phyloP scores from a whole-genome alignment of 148 eudicot species.

The Heliamphora exappendiculata region DNA sequence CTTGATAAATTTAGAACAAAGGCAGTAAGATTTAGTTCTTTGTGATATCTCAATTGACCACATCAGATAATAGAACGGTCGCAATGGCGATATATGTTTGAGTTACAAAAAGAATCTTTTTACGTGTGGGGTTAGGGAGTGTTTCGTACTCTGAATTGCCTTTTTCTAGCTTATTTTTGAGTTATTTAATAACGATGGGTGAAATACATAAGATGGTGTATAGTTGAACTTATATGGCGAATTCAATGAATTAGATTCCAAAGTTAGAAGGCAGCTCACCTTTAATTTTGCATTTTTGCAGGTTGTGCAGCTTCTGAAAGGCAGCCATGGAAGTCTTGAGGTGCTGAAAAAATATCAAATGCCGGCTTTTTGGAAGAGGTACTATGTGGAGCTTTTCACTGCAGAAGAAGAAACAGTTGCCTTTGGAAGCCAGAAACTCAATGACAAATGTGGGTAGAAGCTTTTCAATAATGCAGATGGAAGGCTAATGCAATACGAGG shows the following conservation, averaged over 20 bases:
- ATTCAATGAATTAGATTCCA: too few relatives aligned
- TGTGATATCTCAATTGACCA: not conserved
- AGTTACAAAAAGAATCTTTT: too few relatives aligned
- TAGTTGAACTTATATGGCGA: too few relatives aligned
- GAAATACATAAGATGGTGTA: too few relatives aligned
- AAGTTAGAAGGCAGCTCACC: too few relatives aligned
- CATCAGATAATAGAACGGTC: too few relatives aligned
- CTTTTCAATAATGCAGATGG: not conserved
- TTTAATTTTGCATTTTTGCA: too few relatives aligned
- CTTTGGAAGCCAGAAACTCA: constrained; percentile 13
- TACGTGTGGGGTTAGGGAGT: too few relatives aligned
- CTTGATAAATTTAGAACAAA: not conserved
- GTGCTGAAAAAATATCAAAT: constrained; percentile 46
- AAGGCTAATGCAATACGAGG: not conserved
- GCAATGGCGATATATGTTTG: too few relatives aligned
- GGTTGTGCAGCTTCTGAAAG: constrained; percentile 71
- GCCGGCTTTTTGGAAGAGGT: constrained; percentile 63
- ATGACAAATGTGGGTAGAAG: not conserved
- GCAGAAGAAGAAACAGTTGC: constrained; percentile 26
- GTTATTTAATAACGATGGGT: too few relatives aligned
- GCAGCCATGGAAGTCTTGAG: constrained; percentile 61
- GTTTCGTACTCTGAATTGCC: too few relatives aligned
- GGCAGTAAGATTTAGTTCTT: not conserved
- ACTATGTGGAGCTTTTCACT: constrained; percentile 47
- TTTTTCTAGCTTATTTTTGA: too few relatives aligned